phyloP scores from a whole-genome alignment of 371 early-diverging fungal species.

The Mortierella polycephala region DNA sequence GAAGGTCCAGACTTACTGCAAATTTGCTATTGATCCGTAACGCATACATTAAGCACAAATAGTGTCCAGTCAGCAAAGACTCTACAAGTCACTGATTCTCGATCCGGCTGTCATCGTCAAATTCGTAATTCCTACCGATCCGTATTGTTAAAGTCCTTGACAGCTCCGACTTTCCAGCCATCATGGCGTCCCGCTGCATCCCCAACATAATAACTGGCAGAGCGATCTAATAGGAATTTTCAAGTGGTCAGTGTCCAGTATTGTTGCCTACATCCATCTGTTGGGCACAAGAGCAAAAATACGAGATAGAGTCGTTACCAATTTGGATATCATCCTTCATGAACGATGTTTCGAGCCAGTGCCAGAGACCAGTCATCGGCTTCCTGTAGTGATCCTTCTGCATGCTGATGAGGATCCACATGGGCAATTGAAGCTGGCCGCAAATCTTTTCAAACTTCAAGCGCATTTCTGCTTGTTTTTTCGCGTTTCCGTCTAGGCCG shows the following conservation, averaged over 20 bases:
- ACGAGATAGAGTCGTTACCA: conserved; percentile 44
- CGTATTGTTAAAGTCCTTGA: conserved; percentile 82
- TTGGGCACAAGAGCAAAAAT: neutral
- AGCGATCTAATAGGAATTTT: conserved; percentile 53
- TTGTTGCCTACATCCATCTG: neutral
- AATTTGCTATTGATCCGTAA: conserved; percentile 68
- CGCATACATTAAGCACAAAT: neutral
- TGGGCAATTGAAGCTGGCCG: conserved; percentile 59
- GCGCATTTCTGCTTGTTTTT: conserved; percentile 61
- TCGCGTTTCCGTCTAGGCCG: conserved; percentile 63
- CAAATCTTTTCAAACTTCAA: conserved; percentile 62
- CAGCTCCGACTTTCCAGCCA: conserved; percentile 66
- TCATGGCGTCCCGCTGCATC: conserved; percentile 90
- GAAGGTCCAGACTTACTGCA: conserved; percentile 78
- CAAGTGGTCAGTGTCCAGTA: neutral
- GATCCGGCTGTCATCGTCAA: too few species aligned
- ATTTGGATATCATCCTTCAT: conserved; percentile 59
- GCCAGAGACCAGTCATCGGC: conserved; percentile 90
- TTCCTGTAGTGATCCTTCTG: conserved; percentile 81
- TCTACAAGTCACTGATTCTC: too few species aligned
- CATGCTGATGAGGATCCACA: conserved; percentile 72
- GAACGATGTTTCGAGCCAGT: conserved; percentile 60
- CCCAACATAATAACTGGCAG: conserved; percentile 82
- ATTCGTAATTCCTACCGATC: conserved; percentile 64
- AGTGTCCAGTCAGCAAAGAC: too few species aligned